Base-by-base conservation (phyloP, 2,329 filamentous ascomycete species). In the Colletotrichum karsti region DNA sequence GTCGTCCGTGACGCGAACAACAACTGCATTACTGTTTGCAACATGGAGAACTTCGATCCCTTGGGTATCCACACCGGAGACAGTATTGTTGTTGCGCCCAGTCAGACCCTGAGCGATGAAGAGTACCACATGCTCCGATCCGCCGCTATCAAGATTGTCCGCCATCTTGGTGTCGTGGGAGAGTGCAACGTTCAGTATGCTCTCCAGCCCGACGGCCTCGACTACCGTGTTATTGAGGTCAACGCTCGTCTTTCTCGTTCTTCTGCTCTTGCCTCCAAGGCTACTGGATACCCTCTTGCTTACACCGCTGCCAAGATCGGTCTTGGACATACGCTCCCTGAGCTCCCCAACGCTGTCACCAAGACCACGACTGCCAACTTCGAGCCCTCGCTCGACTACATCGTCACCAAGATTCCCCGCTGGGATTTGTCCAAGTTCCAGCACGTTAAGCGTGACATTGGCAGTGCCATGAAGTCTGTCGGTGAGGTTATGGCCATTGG, bases 391-490 rank as follows among this genome's bases (percentile, higher is more conserved):
- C 85, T 99, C 72, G 96, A 99, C 78, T 99, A 99, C 80, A 94
- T 99, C 72, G 96, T 99, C 72, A 97, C 94, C 74, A 99, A 99
- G 87, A 98, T 99, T 74, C 96, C 96, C 74, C 91, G 96, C 77
- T 99, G 96, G 96, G 96, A 99, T 87, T 82, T 99, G 77, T 91
- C 93, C 86, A 99, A 99, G 85, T 99, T 99, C 87, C 95, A 98
- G 84, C 95, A 98, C 76, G 96, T 99, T 72, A 97, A 97, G 87
- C 92, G 96, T 69, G 93, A 97, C 77, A 98, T 99, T 77, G 96
- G 96, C 74, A 97, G 93, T 77, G 92, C 95, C 70, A 99, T 99
- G 96, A 99, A 98, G 86, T 98, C 95, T 24, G 95, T 99, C 65
- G 96, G 96, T 78, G 96, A 99, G 83, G 96, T 99, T 69, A 99